Evolutionary conservation across 768 basidiomycete genomes (phyloP).

Genomic region (Boletus sp.): DNA sequence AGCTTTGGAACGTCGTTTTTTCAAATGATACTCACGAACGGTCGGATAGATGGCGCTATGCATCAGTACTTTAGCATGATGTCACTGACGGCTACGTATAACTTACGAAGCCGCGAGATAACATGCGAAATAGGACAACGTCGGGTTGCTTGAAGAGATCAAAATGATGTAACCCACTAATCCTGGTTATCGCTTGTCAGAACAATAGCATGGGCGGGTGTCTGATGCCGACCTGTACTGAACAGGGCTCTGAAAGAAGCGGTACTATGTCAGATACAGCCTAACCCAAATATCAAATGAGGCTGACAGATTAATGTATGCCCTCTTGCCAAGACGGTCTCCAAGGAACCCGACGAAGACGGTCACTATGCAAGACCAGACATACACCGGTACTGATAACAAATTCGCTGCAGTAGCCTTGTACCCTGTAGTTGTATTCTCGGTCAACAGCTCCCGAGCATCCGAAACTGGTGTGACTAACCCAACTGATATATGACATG

Average conservation of each 20-base stretch:
- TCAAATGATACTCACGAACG: slow-evolving; percentile 34
- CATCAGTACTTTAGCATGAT: background rate
- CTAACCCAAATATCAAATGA: background rate
- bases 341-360: slow-evolving; percentile 57
- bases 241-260: slow-evolving; percentile 27
- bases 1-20: background rate
- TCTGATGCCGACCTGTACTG: slow-evolving; percentile 25
- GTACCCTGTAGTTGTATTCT: slow-evolving; percentile 41
- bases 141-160: slow-evolving; percentile 54
- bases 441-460: background rate
- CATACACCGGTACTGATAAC: slow-evolving; percentile 74
- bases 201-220: background rate
- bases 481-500: slow-evolving; percentile 14
- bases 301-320: slow-evolving; percentile 57
- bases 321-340: slow-evolving; percentile 56
- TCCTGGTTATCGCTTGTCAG: slow-evolving; percentile 27
- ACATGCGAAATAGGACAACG: slow-evolving; percentile 68
- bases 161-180: slow-evolving; percentile 65
- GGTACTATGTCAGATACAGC: slow-evolving; percentile 1
- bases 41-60: slow-evolving; percentile 46
- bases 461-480: slow-evolving; percentile 4
- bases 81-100: background rate
- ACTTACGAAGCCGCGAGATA: slow-evolving; percentile 69
- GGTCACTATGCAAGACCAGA: slow-evolving; percentile 68
- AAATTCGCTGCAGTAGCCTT: slow-evolving; percentile 65